Evolutionary conservation across 2,329 filamentous ascomycete species (phyloP).

Genomic region (Fusarium nurragi): DNA sequence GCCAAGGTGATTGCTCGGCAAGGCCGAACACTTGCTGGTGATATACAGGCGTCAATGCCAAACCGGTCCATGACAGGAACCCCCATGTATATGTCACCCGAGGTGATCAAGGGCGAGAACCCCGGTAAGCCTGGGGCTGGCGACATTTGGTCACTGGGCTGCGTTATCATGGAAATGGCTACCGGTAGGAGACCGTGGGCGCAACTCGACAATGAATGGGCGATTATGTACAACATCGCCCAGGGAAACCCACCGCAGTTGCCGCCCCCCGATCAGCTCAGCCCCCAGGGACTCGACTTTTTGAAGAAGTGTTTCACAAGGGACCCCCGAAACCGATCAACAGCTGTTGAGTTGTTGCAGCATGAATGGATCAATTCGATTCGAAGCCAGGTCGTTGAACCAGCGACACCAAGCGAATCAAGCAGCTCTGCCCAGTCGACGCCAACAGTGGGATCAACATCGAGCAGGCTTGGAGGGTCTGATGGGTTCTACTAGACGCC

Average conservation of each 20-base stretch:
- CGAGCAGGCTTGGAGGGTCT: slow-evolving; percentile 44
- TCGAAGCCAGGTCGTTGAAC: slow-evolving; percentile 71
- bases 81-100: slow-evolving; percentile 99
- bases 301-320: slow-evolving; percentile 85
- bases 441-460: slow-evolving; percentile 45
- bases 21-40: slow-evolving; percentile 80
- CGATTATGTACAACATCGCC: slow-evolving; percentile 99
- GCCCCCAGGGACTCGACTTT: slow-evolving; percentile 86
- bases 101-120: slow-evolving; percentile 93
- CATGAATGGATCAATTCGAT: slow-evolving; percentile 88
- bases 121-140: slow-evolving; percentile 84
- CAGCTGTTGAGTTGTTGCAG: slow-evolving; percentile 87
- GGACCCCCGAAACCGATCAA: slow-evolving; percentile 81
- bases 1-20: slow-evolving; percentile 96
- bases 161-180: slow-evolving; percentile 97
- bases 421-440: slow-evolving; percentile 55
- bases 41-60: slow-evolving; percentile 67
- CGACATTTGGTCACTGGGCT: slow-evolving; percentile 96
- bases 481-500: slow-evolving; percentile 47
- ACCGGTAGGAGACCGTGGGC: slow-evolving; percentile 95
- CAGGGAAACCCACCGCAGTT: slow-evolving; percentile 93
- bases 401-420: slow-evolving; percentile 68
- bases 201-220: slow-evolving; percentile 97
- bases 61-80: slow-evolving; percentile 97
- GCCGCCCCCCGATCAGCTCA: slow-evolving; percentile 84